Evolutionary conservation across 179 eudicot species (phyloP).

Genomic region (Silene noctiflora): DNA sequence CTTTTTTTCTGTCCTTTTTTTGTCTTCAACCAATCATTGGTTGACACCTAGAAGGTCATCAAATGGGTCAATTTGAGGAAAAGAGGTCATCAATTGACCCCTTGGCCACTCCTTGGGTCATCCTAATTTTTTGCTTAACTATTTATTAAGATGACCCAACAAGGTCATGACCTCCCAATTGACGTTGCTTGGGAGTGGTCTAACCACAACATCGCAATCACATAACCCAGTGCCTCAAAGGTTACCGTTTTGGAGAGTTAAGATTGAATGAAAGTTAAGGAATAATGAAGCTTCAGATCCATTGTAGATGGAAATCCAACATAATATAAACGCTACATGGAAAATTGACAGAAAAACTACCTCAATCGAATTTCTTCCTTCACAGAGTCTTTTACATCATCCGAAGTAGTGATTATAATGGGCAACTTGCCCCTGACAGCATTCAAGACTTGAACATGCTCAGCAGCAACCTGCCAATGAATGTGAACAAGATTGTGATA

Average conservation of each 20-base stretch:
- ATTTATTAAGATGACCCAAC: too few species aligned
- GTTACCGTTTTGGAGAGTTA: neutral
- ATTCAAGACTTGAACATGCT: conserved; percentile 76
- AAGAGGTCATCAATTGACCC: too few species aligned
- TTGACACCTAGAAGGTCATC: too few species aligned
- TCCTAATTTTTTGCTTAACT: neutral
- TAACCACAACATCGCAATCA: neutral
- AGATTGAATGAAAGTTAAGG: neutral
- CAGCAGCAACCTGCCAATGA: conserved; percentile 67
- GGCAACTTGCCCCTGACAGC: conserved; percentile 75
- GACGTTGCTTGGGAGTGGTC: too few species aligned
- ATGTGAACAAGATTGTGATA: neutral
- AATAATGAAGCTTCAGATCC: neutral
- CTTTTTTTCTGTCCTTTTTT: too few species aligned
- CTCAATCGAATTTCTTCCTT: conserved; percentile 93
- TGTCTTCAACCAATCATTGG: too few species aligned
- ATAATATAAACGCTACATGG: neutral
- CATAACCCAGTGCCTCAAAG: neutral
- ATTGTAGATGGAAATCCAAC: neutral
- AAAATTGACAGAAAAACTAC: conserved; percentile 33
- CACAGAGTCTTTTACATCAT: conserved; percentile 67
- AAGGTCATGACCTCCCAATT: too few species aligned
- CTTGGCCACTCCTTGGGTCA: neutral
- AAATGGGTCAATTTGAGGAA: too few species aligned
- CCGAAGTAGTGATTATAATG: conserved; percentile 77